Evolutionary conservation across 2,329 filamentous ascomycete genomes (phyloP), one percentile per base, ranked within the genome.

Genomic region (Aspergillus aculeatinus): DNA sequence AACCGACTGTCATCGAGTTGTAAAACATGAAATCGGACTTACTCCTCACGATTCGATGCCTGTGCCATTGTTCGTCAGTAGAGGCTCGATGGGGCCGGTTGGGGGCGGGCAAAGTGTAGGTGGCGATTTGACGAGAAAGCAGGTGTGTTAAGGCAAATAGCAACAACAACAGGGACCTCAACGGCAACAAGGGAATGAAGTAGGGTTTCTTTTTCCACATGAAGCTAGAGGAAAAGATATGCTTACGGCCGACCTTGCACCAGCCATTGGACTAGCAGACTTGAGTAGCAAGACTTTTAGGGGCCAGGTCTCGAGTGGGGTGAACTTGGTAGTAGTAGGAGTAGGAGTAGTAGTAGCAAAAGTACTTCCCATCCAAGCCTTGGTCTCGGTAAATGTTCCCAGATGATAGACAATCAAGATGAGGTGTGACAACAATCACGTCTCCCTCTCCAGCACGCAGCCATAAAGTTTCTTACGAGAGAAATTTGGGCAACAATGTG

Each of bases 1-100:
- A 25, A 48, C 12, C 31, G 12, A 35, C 33, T 35, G 47, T 19
- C 12, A 33, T 31, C 14, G 25, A 19, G 23, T n/a, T 10, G 6
- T 7, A 57, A 7, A 4, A 9, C 29, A 12, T 16, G 58, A 27
- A 31, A 55, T 42, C 49, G 7, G 48, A 65, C 67, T 67, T 68
- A 73, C 71, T 65, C 66, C 57, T 71, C 65, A 61, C 62, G 65
- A 63, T 59, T 64, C 31, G 60, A 58, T 60, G 67, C 65, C 68
- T 73, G 68, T 48, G 65, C 62, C 55, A 66, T 63, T 21, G 7
- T 60, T 27, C 9, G 60, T 72, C 54, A 72, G 68, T 57, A 62
- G 61, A 58, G 58, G 56, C 65, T 64, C 47, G 56, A 64, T 53
- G 53, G 58, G 56, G 9, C 19, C 42, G 23, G 23, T 39, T 35